Percentiles rank a stretch among this genome's conserved stretches.
These are phyloP conservation scores for Globisporangium emineosum DNA, from an alignment of 352 stramenopile species.

Conservation along the genomic window DNA sequence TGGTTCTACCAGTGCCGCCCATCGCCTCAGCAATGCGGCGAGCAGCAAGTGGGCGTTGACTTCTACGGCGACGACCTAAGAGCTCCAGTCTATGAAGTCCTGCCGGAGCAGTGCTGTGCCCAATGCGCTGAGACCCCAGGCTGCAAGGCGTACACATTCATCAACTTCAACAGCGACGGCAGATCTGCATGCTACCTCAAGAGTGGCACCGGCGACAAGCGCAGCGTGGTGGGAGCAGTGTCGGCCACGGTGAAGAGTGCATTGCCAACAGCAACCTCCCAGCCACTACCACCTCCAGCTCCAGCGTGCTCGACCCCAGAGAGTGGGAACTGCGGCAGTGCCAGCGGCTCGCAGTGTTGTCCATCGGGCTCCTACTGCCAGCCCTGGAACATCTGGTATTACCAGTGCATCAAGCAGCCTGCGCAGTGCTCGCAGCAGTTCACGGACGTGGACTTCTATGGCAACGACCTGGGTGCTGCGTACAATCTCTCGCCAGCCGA, in stretches of 20 bases:
- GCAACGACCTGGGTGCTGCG: constrained; percentile 37
- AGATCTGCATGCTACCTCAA: constrained; percentile 17
- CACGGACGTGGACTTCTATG: constrained; percentile 46
- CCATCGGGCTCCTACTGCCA: constrained; percentile 37
- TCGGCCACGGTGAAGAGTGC: constrained; percentile 12
- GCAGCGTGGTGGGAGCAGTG: not conserved
- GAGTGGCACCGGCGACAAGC: not conserved
- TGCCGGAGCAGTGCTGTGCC: constrained; percentile 29
- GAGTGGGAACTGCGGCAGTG: constrained; percentile 19
- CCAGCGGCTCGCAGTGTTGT: constrained; percentile 22
- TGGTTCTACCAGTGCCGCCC: constrained; percentile 12
- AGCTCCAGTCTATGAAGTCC: not conserved
- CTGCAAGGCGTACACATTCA: constrained; percentile 30
- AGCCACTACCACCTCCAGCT: not conserved
- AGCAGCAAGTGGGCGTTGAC: constrained; percentile 17
- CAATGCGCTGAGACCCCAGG: constrained; percentile 12
- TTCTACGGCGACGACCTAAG: constrained; percentile 20
- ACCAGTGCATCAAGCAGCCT: constrained; percentile 35
- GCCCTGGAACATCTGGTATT: constrained; percentile 32
- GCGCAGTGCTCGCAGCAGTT: constrained; percentile 34
- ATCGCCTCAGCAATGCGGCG: constrained; percentile 13
- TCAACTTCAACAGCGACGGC: constrained; percentile 21
- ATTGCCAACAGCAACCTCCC: not conserved
- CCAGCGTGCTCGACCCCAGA: constrained; percentile 16
- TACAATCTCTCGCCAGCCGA: constrained; percentile 27